A percentile compares a stretch with the other conserved stretches of the same genome.
These are phyloP conservation scores for Agaricus blazei DNA, from an alignment of 768 basidiomycete species.

Conservation along the genomic window DNA sequence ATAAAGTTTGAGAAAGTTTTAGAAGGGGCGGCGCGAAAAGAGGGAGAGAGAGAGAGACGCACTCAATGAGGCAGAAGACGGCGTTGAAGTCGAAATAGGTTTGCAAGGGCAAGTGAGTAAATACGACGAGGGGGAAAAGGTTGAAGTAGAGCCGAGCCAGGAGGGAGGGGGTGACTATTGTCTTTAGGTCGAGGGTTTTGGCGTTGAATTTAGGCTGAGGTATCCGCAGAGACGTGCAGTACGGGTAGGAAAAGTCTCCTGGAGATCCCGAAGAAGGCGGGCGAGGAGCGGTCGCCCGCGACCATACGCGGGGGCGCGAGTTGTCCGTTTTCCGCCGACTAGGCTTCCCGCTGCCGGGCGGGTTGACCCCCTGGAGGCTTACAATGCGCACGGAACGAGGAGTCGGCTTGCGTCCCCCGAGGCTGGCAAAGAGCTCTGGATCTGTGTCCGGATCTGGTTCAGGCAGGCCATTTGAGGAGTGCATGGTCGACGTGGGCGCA, in stretches of 20 bases:
- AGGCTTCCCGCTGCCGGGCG: constrained; percentile 22
- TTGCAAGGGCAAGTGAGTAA: constrained; percentile 71
- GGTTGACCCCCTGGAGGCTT: constrained; percentile 46
- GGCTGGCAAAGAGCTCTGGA: constrained; percentile 12
- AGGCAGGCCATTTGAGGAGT: constrained; percentile 44
- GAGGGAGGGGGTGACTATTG: constrained; percentile 57
- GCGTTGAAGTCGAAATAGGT: constrained; percentile 89
- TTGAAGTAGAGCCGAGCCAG: constrained; percentile 58
- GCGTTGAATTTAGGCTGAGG: constrained; percentile 65
- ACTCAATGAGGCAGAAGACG: constrained; percentile 80
- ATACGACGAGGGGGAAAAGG: constrained; percentile 62
- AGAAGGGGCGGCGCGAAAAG: constrained; percentile 1
- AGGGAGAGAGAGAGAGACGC: constrained; percentile 30
- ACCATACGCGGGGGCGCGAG: constrained; percentile 42
- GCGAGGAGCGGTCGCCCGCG: constrained; percentile 44
- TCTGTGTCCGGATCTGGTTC: constrained; percentile 19
- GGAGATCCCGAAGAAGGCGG: constrained; percentile 23
- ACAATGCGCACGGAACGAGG: constrained; percentile 82
- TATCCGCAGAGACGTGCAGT: constrained; percentile 21
- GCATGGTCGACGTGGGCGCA: constrained; percentile 65
- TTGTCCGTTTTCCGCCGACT: constrained; percentile 27
- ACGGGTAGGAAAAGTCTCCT: neutral
- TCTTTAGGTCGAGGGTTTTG: constrained; percentile 59
- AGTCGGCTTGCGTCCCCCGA: constrained; percentile 71
- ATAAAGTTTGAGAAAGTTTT: neutral